Evolutionary conservation across 2,329 filamentous ascomycete genomes (phyloP).

Genomic region (Fusarium dlaminii): DNA sequence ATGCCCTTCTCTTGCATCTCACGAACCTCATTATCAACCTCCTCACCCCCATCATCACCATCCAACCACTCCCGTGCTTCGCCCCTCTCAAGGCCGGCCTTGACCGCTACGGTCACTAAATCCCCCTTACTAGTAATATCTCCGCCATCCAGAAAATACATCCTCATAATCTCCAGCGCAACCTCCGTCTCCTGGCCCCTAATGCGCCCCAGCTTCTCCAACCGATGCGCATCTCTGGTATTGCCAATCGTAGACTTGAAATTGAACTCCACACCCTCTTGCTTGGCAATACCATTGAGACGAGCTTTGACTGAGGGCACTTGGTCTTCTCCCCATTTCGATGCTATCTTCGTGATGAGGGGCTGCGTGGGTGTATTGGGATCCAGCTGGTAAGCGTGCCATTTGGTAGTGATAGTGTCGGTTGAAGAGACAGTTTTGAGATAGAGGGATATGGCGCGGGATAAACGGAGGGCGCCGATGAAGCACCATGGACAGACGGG

Average conservation of each 20-base stretch:
- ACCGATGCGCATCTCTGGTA: constrained; percentile 57
- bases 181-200: constrained; percentile 63
- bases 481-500: constrained; percentile 85
- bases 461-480: constrained; percentile 79
- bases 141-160: constrained; percentile 72
- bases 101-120: constrained; percentile 61
- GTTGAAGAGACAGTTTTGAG: constrained; percentile 67
- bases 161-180: constrained; percentile 69
- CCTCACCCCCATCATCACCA: constrained; percentile 62
- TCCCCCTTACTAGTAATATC: constrained; percentile 69
- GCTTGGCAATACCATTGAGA: constrained; percentile 65
- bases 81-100: constrained; percentile 61
- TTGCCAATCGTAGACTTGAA: constrained; percentile 63
- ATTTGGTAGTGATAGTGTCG: constrained; percentile 78
- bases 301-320: constrained; percentile 65
- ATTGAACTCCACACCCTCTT: constrained; percentile 76
- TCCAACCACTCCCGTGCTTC: constrained; percentile 65
- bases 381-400: constrained; percentile 85
- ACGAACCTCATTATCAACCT: constrained; percentile 66
- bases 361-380: constrained; percentile 65
- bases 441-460: constrained; percentile 75
- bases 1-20: constrained; percentile 63
- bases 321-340: constrained; percentile 73
- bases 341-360: constrained; percentile 61
- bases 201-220: constrained; percentile 74